phyloP scores from a whole-genome alignment of 2,329 filamentous ascomycete genomes.

The Remersonia thermophila region DNA sequence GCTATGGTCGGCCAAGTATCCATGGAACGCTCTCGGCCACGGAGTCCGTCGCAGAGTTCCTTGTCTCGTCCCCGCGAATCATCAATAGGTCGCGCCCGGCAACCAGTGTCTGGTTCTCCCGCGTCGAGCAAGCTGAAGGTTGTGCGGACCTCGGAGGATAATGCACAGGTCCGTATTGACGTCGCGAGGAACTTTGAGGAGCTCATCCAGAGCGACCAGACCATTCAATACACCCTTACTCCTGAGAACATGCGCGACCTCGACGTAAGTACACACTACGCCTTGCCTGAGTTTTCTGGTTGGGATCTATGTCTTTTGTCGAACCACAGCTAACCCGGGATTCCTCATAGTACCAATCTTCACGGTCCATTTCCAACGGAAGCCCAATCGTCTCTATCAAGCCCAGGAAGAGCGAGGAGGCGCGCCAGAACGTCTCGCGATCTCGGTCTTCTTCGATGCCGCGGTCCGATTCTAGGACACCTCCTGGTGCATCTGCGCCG shows the following conservation, averaged over 20 bases:
- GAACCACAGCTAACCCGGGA: conserved; percentile 5
- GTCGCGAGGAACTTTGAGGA: conserved; percentile 63
- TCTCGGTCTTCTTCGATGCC: conserved; percentile 38
- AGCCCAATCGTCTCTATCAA: conserved; percentile 31
- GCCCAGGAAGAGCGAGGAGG: conserved; percentile 36
- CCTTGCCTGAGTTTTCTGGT: neutral
- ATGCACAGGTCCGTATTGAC: conserved; percentile 32
- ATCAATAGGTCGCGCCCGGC: conserved; percentile 17
- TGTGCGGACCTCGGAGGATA: conserved; percentile 47
- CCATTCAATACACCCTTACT: conserved; percentile 71
- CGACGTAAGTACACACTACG: conserved; percentile 47
- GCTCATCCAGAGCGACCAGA: conserved; percentile 70
- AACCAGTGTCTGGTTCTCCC: conserved; percentile 38
- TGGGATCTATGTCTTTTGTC: neutral
- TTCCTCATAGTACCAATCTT: conserved; percentile 23
- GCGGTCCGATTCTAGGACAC: conserved; percentile 24
- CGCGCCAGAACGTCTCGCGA: conserved; percentile 26
- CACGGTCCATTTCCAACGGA: conserved; percentile 26
- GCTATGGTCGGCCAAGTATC: conserved; percentile 27
- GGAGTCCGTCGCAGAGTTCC: conserved; percentile 24
- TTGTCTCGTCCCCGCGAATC: conserved; percentile 9
- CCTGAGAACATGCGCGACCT: conserved; percentile 68
- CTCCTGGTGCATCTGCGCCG: conserved; percentile 23
- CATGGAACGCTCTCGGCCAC: conserved; percentile 23
- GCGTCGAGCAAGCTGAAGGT: conserved; percentile 40